Conservation (phyloP, 192 early-diverging fungal species). For the Gamsiella multidivaricata region DNA sequence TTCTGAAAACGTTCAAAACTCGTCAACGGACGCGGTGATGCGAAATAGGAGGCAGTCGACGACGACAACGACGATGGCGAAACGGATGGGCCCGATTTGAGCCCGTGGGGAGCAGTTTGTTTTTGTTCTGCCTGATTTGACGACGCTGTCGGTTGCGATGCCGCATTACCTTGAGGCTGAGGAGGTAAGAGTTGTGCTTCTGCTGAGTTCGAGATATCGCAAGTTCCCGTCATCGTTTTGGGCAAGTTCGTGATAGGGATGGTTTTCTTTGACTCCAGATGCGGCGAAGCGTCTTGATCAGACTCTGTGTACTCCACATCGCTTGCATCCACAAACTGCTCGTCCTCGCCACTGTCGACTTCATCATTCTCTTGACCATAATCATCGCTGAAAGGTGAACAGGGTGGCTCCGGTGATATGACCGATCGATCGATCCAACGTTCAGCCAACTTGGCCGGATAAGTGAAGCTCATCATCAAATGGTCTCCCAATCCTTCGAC, state of each 20-base stretch:
- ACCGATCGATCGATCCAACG: background rate
- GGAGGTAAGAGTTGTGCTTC: no score
- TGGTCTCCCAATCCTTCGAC: slow-evolving; percentile 15
- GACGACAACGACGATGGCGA: no score
- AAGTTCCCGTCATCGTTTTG: background rate
- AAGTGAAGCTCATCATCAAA: slow-evolving; percentile 31
- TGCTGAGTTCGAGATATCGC: no score
- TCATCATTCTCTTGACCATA: background rate
- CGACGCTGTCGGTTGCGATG: background rate
- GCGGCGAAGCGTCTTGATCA: background rate
- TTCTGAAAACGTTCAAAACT: no score
- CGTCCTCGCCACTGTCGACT: background rate
- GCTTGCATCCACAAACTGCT: slow-evolving; percentile 12
- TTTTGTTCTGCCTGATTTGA: no score
- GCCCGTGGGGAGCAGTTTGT: no score
- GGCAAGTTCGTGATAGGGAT: background rate
- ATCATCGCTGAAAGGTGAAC: background rate
- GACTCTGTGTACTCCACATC: background rate
- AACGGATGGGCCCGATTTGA: no score
- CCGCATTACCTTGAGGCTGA: background rate
- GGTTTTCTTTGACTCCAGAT: background rate
- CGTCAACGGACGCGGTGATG: no score
- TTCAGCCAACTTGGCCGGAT: slow-evolving; percentile 21
- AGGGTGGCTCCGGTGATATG: background rate
- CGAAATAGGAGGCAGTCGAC: background rate